Base-by-base conservation (phyloP, 495 filamentous ascomycete species). In the Hypoxylon trugodes region DNA sequence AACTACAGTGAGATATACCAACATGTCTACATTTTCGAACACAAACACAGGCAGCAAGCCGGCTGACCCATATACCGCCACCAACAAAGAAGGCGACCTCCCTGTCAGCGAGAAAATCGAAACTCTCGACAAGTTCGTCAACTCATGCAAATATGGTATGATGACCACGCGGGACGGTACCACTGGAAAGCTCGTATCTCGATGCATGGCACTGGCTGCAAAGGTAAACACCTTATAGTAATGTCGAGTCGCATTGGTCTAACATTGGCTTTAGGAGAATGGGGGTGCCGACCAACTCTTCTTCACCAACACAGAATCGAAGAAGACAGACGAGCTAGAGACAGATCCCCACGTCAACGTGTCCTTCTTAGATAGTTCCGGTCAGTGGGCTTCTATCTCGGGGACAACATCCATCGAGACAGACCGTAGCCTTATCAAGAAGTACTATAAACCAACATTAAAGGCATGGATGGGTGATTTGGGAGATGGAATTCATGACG, bases 401-500 rank as follows among this genome's bases (percentile, higher is more conserved):
- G 93, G 93, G 49, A 82, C 76, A 1, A 86, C 91, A 2, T 74
- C 72, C 2, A 81, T 97, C 53, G 71, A 89, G 58, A 87, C 85
- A 22, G 90, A 94, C 68, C 86, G 84, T 12, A 78, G 76, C 0
- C 75, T 80, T 6, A 82, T 96, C 25, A 77, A 85, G 61, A 90
- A 93, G 74, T 87, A 93, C 73, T 96, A 96, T 72, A 86, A 83
- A 30, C 83, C 87, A 0, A 66, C 77, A 2, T 78, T 97, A 57
- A 92, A 91, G 72, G 88, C 90, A 0, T 96, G 93, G 93, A 68
- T 97, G 24, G 93, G 93, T n/a, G 93, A 97, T 62, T 79, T 97
- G 16, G 92, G 89, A 10, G 93, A 96, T 61, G 93, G 91, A 3
- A 86, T 84, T 36, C 93, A 96, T 67, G 89, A 96, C 55, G 93